phyloP scores from a whole-genome alignment of 2,329 filamentous ascomycete species.

The Ophiosphaerella narmari region DNA sequence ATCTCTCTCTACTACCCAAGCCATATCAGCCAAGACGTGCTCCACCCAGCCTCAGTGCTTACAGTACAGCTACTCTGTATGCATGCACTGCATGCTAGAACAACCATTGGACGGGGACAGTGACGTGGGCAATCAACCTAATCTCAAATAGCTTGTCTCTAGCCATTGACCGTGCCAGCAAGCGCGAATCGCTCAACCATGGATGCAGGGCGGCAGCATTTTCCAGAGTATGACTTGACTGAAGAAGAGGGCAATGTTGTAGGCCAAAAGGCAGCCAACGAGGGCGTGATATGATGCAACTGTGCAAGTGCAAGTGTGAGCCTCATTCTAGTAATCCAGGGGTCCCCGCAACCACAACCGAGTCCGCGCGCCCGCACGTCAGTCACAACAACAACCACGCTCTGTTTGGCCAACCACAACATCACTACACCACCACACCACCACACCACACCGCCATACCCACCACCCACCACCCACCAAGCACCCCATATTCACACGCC shows the following conservation, averaged over 20 bases:
- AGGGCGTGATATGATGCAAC: constrained; percentile 7
- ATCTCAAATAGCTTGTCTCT: not conserved
- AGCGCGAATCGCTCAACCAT: constrained; percentile 13
- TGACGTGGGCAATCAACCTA: constrained; percentile 23
- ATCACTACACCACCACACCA: constrained; percentile 18
- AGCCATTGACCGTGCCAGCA: constrained; percentile 26
- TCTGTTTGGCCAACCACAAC: constrained; percentile 39
- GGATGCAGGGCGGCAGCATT: not conserved
- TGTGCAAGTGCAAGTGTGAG: constrained; percentile 2
- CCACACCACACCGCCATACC: constrained; percentile 1
- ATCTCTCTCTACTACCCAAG: constrained; percentile 66
- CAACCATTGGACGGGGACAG: constrained; percentile 61
- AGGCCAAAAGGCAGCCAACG: constrained; percentile 10
- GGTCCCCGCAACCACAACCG: constrained; percentile 33
- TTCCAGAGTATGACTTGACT: not conserved
- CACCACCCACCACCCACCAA: constrained; percentile 8
- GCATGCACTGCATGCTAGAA: too few species aligned
- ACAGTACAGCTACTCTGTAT: too few species aligned
- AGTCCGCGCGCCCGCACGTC: constrained; percentile 26
- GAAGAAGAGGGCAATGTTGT: constrained; percentile 8
- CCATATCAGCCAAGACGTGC: constrained; percentile 71
- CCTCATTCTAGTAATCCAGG: constrained; percentile 18
- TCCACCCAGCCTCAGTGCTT: constrained; percentile 72
- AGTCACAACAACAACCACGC: constrained; percentile 12
- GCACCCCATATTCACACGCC: constrained; percentile 13